A percentile compares a stretch with the other conserved stretches of the same genome.
Evolutionary conservation across 768 basidiomycete genomes (phyloP).

Genomic region (Dictyophora rubrovolvata): DNA sequence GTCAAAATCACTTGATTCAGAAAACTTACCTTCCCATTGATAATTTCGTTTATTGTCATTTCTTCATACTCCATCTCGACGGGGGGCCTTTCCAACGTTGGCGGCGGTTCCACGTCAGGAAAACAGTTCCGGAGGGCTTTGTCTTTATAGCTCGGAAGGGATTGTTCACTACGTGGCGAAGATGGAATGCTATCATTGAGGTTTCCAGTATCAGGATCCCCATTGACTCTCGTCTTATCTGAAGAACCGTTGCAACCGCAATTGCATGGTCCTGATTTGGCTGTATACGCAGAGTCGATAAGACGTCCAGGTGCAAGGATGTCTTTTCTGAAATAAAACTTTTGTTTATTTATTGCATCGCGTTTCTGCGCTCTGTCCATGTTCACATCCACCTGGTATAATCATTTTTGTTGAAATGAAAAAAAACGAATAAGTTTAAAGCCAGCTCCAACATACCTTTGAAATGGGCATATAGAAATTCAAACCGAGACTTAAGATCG

Average conservation of each 20-base stretch:
- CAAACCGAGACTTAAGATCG: constrained; percentile 81
- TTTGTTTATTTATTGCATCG: constrained; percentile 61
- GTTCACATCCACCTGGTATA: constrained; percentile 83
- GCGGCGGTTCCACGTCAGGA: constrained; percentile 44
- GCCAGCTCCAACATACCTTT: constrained; percentile 44
- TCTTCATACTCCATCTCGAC: constrained; percentile 84
- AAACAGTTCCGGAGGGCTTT: constrained; percentile 68
- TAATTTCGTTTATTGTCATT: constrained; percentile 86
- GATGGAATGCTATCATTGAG: background rate
- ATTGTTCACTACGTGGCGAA: background rate
- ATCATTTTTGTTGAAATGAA: constrained; percentile 3
- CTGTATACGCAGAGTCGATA: background rate
- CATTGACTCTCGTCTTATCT: background rate
- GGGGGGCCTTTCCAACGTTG: constrained; percentile 29
- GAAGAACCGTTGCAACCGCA: background rate
- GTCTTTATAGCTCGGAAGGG: constrained; percentile 32
- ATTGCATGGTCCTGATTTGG: constrained; percentile 14
- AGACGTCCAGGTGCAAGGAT: constrained; percentile 50
- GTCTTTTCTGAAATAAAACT: constrained; percentile 85
- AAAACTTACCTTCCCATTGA: constrained; percentile 73
- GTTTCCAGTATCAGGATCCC: background rate
- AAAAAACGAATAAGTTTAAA: background rate
- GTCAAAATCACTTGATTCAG: constrained; percentile 1
- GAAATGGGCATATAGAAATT: constrained; percentile 98
- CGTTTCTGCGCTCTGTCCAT: constrained; percentile 85